Conservation (phyloP, 179 eudicot genomes). For the Beta corolliflora region DNA sequence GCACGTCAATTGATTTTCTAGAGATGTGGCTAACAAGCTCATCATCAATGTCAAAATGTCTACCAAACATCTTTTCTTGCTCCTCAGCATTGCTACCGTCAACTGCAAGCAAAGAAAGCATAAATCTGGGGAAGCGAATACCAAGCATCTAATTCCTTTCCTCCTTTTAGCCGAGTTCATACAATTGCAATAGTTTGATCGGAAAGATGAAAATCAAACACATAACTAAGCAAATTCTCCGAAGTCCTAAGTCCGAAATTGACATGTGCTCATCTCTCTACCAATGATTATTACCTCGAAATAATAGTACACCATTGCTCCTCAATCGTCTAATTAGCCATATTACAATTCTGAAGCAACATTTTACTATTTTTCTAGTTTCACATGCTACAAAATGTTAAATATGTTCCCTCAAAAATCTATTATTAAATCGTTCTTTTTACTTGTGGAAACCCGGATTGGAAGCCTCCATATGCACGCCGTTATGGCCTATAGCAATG, state of each 20-base stretch:
- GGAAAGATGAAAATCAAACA: too few species aligned
- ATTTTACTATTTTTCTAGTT: neutral
- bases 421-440: neutral
- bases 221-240: too few species aligned
- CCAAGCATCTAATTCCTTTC: neutral
- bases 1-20: conserved; percentile 75
- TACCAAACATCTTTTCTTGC: conserved; percentile 89
- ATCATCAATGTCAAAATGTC: conserved; percentile 88
- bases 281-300: too few species aligned
- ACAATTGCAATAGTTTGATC: neutral
- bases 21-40: conserved; percentile 91
- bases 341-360: neutral
- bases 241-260: too few species aligned
- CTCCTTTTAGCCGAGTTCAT: neutral
- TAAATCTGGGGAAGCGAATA: neutral
- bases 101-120: conserved; percentile 42
- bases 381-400: too few species aligned
- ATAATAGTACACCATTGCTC: neutral
- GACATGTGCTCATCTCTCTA: too few species aligned
- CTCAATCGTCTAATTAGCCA: neutral
- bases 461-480: neutral
- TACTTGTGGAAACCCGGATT: neutral
- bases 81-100: conserved; percentile 76
- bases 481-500: neutral
- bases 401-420: neutral